Evolutionary conservation across 2,329 filamentous ascomycete species (phyloP).

Genomic region (Colletotrichum sp.): DNA sequence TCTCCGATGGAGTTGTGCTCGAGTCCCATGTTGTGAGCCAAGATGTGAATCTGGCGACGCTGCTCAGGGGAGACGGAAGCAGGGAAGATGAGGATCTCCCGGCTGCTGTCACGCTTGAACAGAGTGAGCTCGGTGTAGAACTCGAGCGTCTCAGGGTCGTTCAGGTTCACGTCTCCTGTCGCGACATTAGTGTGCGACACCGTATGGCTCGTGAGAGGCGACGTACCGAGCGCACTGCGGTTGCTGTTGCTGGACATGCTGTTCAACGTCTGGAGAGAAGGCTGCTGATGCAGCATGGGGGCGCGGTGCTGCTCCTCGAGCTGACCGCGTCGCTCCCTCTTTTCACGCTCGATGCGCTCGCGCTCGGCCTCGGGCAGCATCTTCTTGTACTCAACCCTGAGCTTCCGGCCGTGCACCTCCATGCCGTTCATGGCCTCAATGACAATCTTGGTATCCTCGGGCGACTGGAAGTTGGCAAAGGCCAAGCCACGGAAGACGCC

Average conservation of each 20-base stretch:
- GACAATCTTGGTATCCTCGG: constrained; percentile 90
- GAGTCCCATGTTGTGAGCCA: constrained; percentile 93
- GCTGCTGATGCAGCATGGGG: constrained; percentile 79
- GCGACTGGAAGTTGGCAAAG: constrained; percentile 97
- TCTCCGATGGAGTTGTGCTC: constrained; percentile 90
- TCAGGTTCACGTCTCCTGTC: constrained; percentile 78
- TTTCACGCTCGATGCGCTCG: constrained; percentile 95
- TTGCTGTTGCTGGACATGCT: constrained; percentile 69
- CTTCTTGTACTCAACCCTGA: constrained; percentile 98
- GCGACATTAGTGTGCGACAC: constrained; percentile 17
- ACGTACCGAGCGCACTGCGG: constrained; percentile 32
- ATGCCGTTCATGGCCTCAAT: constrained; percentile 96
- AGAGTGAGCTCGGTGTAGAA: constrained; percentile 91
- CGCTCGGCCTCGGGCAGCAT: constrained; percentile 96
- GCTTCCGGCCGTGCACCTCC: constrained; percentile 91
- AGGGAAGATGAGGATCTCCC: constrained; percentile 86
- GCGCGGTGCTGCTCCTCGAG: constrained; percentile 94
- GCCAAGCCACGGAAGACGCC: constrained; percentile 95
- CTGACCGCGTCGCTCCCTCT: constrained; percentile 93
- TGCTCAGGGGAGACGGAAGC: constrained; percentile 81
- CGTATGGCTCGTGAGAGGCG: neutral
- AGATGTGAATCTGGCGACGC: constrained; percentile 88
- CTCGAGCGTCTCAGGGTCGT: constrained; percentile 84
- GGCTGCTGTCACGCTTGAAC: constrained; percentile 80
- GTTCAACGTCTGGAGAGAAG: constrained; percentile 82